A percentile compares a stretch with the other conserved stretches of the same genome.
phyloP scores from a whole-genome alignment of 73 alveolate species.

The Paramecium sonneborni region DNA sequence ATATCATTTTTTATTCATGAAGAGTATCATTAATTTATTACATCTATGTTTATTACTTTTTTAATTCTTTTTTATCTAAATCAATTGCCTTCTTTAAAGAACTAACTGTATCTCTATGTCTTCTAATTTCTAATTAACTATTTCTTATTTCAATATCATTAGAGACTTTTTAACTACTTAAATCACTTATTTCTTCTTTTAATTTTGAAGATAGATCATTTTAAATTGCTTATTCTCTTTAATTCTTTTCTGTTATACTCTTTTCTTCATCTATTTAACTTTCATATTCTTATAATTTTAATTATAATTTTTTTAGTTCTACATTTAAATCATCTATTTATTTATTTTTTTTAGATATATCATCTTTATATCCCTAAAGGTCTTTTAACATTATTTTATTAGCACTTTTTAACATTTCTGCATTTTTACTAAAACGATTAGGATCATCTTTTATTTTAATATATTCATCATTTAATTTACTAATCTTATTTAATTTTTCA shows the following conservation, averaged over 20 bases:
- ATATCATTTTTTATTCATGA: conserved; percentile 65
- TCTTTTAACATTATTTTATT: conserved; percentile 68
- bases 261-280: conserved; percentile 56
- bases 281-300: conserved; percentile 14
- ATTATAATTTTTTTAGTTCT: conserved; percentile 8
- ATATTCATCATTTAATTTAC: conserved; percentile 69
- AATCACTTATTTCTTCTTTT: conserved; percentile 58
- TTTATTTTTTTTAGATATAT: conserved; percentile 65
- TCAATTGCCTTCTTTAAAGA: conserved; percentile 58
- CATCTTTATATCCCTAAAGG: conserved; percentile 70
- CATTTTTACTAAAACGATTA: conserved; percentile 73
- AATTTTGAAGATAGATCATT: conserved; percentile 63
- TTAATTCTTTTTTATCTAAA: conserved; percentile 51
- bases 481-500: conserved; percentile 69
- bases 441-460: conserved; percentile 83
- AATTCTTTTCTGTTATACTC: not conserved
- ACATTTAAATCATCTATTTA: conserved; percentile 55
- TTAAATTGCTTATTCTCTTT: conserved; percentile 19
- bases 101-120: conserved; percentile 46
- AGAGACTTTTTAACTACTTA: conserved; percentile 47
- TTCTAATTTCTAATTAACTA: conserved; percentile 32
- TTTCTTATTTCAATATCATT: conserved; percentile 32
- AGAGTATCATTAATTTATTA: conserved; percentile 20
- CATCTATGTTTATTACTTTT: conserved; percentile 50
- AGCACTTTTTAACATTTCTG: conserved; percentile 80